Conservation (phyloP, 257 asterid genomes). For the Primulina tabacum region DNA sequence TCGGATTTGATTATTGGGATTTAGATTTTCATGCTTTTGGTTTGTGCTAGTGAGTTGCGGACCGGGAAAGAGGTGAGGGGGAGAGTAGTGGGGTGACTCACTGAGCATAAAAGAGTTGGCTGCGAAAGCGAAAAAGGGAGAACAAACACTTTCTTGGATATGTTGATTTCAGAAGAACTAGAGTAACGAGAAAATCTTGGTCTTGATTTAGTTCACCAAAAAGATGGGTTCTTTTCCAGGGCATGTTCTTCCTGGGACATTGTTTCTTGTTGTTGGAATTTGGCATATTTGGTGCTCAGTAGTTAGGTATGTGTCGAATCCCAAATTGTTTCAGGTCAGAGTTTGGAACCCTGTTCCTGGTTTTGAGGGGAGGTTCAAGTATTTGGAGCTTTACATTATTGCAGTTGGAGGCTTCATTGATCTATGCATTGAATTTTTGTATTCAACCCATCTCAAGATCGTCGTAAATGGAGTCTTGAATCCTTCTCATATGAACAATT, state of each 20-base stretch:
- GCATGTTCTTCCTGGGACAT: constrained; percentile 89
- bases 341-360: constrained; percentile 92
- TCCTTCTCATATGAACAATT: constrained; percentile 88
- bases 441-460: constrained; percentile 82
- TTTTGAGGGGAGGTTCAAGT: constrained; percentile 61
- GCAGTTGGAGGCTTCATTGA: constrained; percentile 77
- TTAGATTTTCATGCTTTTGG: not conserved
- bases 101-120: not conserved
- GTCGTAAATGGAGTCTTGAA: constrained; percentile 74
- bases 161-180: not conserved
- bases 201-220: constrained; percentile 4
- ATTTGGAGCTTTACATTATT: constrained; percentile 89
- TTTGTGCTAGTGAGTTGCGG: not conserved
- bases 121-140: not conserved
- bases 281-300: constrained; percentile 92
- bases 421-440: constrained; percentile 82
- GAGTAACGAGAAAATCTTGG: not conserved
- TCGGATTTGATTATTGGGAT: not conserved
- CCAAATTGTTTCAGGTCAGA: constrained; percentile 68
- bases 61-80: not conserved
- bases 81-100: not conserved
- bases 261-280: constrained; percentile 73
- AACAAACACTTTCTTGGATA: not conserved
- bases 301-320: constrained; percentile 59
- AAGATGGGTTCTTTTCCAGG: constrained; percentile 92